Evolutionary conservation across 164 flowering plant species (phyloP).

Genomic region (Brasenia schreberi): DNA sequence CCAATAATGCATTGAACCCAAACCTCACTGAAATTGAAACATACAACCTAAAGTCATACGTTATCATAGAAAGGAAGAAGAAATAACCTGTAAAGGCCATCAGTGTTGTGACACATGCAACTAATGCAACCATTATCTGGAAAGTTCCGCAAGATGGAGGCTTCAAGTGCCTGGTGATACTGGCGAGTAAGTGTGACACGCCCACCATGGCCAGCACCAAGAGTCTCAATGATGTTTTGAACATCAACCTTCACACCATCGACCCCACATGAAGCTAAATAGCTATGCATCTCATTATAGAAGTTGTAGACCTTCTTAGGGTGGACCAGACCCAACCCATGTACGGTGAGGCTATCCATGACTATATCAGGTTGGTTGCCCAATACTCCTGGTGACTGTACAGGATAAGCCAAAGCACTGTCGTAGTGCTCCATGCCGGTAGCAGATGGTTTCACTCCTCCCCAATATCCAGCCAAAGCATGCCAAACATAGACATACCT

Average conservation of each 20-base stretch:
- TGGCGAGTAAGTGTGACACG: constrained; percentile 78
- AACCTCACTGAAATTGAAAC: no score
- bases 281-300: constrained; percentile 86
- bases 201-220: constrained; percentile 91
- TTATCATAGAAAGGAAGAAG: neutral
- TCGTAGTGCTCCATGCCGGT: constrained; percentile 86
- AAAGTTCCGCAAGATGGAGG: constrained; percentile 71
- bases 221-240: constrained; percentile 85
- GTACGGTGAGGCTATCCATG: constrained; percentile 74
- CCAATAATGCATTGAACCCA: no score
- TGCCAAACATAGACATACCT: constrained; percentile 94
- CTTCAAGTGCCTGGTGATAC: constrained; percentile 85
- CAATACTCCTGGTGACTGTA: constrained; percentile 68
- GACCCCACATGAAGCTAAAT: constrained; percentile 82
- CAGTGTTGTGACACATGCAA: constrained; percentile 92
- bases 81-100: constrained; percentile 40
- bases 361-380: constrained; percentile 93
- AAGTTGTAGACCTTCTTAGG: constrained; percentile 84
- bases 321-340: constrained; percentile 83
- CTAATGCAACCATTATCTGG: constrained; percentile 86
- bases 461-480: constrained; percentile 98
- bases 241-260: constrained; percentile 97
- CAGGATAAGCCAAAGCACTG: constrained; percentile 64
- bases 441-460: constrained; percentile 88
- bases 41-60: no score